Evolutionary conservation across 139 green algal genomes (phyloP).

Genomic region (Dunaliella primolecta): DNA sequence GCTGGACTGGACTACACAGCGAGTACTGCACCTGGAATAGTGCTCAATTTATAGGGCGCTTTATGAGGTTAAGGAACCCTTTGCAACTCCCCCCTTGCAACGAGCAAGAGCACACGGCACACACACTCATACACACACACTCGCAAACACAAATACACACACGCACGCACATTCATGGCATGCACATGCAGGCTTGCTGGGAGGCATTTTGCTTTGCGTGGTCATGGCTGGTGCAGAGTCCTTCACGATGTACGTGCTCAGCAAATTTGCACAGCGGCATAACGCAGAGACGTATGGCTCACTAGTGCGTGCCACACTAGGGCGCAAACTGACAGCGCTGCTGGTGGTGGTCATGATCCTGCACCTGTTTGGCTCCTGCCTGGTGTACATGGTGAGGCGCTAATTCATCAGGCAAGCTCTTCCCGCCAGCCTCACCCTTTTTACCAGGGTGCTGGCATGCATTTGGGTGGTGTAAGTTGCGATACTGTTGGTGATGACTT

Average conservation of each 20-base stretch:
- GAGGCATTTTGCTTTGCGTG: conserved; percentile 50
- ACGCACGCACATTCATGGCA: neutral
- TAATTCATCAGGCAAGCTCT: too few species aligned
- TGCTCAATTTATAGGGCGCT: neutral
- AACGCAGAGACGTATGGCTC: conserved; percentile 42
- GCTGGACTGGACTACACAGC: neutral
- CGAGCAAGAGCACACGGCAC: neutral
- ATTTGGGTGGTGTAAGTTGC: conserved; percentile 51
- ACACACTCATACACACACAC: neutral
- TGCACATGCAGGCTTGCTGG: conserved; percentile 48
- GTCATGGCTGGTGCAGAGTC: conserved; percentile 46
- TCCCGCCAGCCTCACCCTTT: too few species aligned
- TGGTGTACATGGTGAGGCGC: conserved; percentile 59
- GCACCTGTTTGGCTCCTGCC: conserved; percentile 63
- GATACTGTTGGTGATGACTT: conserved; percentile 47
- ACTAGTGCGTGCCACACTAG: conserved; percentile 57
- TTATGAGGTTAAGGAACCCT: neutral
- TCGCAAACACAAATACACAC: neutral
- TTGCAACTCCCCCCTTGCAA: neutral
- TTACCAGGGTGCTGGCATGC: conserved; percentile 1
- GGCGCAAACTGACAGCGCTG: conserved; percentile 41
- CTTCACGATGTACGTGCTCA: conserved; percentile 73
- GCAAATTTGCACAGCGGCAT: conserved; percentile 37
- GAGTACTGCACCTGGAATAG: conserved; percentile 7
- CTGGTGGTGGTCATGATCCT: conserved; percentile 54